Percentiles rank a stretch among this genome's conserved stretches.
Evolutionary conservation across 2,329 filamentous ascomycete genomes (phyloP).

Genomic region (Aspergillus neoniger): DNA sequence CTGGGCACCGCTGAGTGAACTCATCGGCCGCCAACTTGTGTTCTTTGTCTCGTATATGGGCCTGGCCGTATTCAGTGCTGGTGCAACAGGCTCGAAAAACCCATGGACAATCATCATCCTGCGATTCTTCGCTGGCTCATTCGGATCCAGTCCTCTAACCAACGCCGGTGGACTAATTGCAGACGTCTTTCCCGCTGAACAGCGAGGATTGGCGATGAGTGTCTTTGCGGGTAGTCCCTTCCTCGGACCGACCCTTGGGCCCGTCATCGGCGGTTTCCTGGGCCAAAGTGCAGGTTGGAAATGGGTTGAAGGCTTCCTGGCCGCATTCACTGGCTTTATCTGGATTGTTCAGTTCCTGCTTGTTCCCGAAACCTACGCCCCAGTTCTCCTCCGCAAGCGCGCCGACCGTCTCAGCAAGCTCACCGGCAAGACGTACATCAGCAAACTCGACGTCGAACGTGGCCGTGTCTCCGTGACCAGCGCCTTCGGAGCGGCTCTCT

Average conservation of each 20-base stretch:
- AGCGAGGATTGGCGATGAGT: constrained; percentile 59
- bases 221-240: constrained; percentile 69
- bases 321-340: constrained; percentile 30
- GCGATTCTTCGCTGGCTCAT: constrained; percentile 64
- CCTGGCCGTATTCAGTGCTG: constrained; percentile 62
- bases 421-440: constrained; percentile 28
- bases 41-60: constrained; percentile 54
- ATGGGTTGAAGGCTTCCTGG: constrained; percentile 35
- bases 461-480: constrained; percentile 23
- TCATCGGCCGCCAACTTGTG: constrained; percentile 62
- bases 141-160: constrained; percentile 58
- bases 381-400: constrained; percentile 32
- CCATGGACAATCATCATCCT: constrained; percentile 62
- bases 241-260: constrained; percentile 42
- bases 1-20: constrained; percentile 67
- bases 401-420: constrained; percentile 28
- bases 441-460: constrained; percentile 30
- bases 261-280: constrained; percentile 34
- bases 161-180: constrained; percentile 52
- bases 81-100: constrained; percentile 56
- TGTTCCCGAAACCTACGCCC: constrained; percentile 34
- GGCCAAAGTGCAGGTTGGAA: constrained; percentile 32
- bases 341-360: constrained; percentile 30
- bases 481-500: constrained; percentile 29
- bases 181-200: constrained; percentile 57